These are phyloP conservation scores for Ceratocystiopsis brevicomis DNA, from an alignment of 2,329 filamentous ascomycete species.

Conservation along the genomic window DNA sequence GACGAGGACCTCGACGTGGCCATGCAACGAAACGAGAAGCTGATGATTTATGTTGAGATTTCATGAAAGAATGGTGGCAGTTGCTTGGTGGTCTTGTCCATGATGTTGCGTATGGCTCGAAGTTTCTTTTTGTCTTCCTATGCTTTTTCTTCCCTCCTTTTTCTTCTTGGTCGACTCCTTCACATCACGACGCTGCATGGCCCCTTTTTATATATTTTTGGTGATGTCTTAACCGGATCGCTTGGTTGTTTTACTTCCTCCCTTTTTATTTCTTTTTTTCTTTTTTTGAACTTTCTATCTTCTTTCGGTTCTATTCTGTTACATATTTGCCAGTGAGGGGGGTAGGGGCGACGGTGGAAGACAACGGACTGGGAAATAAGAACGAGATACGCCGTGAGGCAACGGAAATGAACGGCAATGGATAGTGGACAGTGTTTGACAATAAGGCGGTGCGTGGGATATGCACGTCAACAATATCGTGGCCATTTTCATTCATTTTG, in stretches of 20 bases:
- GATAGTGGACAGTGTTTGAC: neutral
- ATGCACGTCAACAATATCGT: neutral
- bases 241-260: too few relatives aligned
- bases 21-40: slow-evolving; percentile 67
- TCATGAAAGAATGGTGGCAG: slow-evolving; percentile 15
- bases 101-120: neutral
- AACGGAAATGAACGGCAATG: neutral
- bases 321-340: neutral
- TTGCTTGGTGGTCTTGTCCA: neutral
- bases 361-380: neutral
- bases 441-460: too few relatives aligned
- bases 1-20: slow-evolving; percentile 69
- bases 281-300: neutral
- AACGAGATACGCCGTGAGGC: slow-evolving; percentile 3
- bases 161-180: neutral
- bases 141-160: neutral
- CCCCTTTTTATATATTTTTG: neutral
- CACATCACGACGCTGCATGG: neutral
- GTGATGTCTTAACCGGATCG: neutral
- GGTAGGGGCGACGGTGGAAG: too few relatives aligned
- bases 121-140: neutral
- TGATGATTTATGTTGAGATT: slow-evolving; percentile 54
- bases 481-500: neutral
- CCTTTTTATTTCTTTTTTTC: neutral
- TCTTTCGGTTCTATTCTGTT: neutral